Percentiles rank a stretch among this genome's conserved stretches.
phyloP scores from a whole-genome alignment of 306 rosid genomes.

The Geum urbanum region DNA sequence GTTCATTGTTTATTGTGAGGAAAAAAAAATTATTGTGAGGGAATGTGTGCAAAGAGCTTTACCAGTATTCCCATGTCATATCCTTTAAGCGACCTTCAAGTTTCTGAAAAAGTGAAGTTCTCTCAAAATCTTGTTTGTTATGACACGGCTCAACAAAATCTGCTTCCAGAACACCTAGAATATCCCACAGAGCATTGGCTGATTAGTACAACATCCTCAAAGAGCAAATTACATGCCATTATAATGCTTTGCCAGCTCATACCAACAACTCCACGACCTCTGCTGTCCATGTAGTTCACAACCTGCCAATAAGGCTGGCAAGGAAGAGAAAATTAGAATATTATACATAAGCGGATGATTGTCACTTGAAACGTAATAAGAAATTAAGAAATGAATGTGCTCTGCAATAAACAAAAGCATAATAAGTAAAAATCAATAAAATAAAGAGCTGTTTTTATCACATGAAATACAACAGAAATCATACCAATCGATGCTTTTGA shows the following conservation, averaged over 20 bases:
- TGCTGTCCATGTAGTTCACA: slow-evolving; percentile 51
- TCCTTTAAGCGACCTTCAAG: slow-evolving; percentile 79
- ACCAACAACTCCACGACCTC: slow-evolving; percentile 94
- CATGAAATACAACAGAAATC: not conserved
- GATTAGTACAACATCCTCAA: slow-evolving; percentile 6
- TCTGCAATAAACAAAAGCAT: too few relatives aligned
- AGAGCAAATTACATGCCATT: slow-evolving; percentile 9
- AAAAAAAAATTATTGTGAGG: too few relatives aligned
- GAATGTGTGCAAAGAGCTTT: slow-evolving; percentile 12
- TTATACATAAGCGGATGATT: not conserved
- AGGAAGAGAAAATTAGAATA: slow-evolving; percentile 20
- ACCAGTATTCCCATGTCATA: slow-evolving; percentile 95
- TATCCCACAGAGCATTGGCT: slow-evolving; percentile 23
- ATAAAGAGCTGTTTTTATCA: not conserved
- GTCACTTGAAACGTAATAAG: not conserved
- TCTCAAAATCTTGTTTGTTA: slow-evolving; percentile 95
- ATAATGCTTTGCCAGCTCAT: slow-evolving; percentile 30
- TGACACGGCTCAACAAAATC: slow-evolving; percentile 86
- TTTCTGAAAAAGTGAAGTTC: slow-evolving; percentile 79
- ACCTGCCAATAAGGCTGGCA: slow-evolving; percentile 93
- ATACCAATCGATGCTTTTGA: not conserved
- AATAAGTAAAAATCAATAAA: not conserved
- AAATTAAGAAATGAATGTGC: too few relatives aligned
- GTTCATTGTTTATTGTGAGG: not conserved
- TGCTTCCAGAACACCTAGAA: slow-evolving; percentile 77